A percentile compares a stretch with the other conserved stretches of the same genome.
phyloP scores from a whole-genome alignment of 352 stramenopile species.

The Pythium guiyangense region DNA sequence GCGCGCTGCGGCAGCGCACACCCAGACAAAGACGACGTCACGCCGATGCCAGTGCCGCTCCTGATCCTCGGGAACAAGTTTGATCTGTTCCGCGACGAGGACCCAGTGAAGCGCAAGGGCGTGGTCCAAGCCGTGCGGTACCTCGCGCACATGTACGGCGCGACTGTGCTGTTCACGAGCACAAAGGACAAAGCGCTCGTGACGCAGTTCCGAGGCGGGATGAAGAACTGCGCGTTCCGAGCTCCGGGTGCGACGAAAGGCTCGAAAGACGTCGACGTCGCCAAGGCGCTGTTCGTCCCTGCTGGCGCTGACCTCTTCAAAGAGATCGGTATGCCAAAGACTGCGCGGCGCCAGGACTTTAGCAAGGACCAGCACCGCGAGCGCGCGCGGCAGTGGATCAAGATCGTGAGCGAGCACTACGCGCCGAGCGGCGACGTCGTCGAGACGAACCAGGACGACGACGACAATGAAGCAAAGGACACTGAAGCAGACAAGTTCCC shows the following conservation, averaged over 20 bases:
- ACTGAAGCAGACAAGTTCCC: constrained; percentile 36
- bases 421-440: constrained; percentile 29
- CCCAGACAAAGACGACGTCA: constrained; percentile 70
- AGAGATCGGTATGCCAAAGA: constrained; percentile 72
- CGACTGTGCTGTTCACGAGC: constrained; percentile 81
- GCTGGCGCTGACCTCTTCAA: constrained; percentile 67
- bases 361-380: constrained; percentile 51
- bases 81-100: constrained; percentile 85
- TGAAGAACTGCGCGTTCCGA: constrained; percentile 67
- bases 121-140: constrained; percentile 82
- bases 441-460: constrained; percentile 24
- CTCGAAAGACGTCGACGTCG: constrained; percentile 61
- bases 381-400: constrained; percentile 63
- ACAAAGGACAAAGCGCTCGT: constrained; percentile 85
- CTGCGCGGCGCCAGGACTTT: constrained; percentile 40
- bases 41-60: constrained; percentile 67
- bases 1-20: constrained; percentile 53
- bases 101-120: constrained; percentile 81
- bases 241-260: constrained; percentile 27
- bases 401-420: constrained; percentile 64
- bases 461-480: constrained; percentile 21
- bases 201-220: constrained; percentile 56
- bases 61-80: constrained; percentile 89
- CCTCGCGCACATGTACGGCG: constrained; percentile 84
- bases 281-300: constrained; percentile 69